Evolutionary conservation across 768 basidiomycete species (phyloP), one percentile per base, ranked within the genome.

Genomic region (Boletus sp.): DNA sequence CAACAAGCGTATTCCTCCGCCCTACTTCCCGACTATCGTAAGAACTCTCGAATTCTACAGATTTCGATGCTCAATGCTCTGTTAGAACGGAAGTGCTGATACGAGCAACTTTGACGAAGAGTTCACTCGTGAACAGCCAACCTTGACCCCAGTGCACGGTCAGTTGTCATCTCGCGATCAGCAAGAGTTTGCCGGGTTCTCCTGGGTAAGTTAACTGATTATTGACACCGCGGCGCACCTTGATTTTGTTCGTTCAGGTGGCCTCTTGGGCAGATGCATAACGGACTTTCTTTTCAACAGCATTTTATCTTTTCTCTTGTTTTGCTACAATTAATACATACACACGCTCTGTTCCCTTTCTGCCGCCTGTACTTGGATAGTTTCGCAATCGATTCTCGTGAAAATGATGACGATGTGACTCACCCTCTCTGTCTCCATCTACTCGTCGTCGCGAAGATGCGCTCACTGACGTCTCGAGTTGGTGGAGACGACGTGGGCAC

Each of bases 21-120:
- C 96, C 4, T 99, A 98, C 78, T 94, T 93, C 85, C 97, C 97
- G 15, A 91, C 88, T 3, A 93, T 99, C 67, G 94, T 93, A 68
- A 71, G 92, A 74, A 8, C 47, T 51, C n/a, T 5, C 15, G 2
- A 29, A 54, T 47, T 32, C 29, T 32, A 36, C 1, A n/a, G 12
- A 39, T 35, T 4, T 55, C 33, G 35, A 54, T 68, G 49, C 47
- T 64, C 4, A 59, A 50, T 28, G 33, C 50, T 33, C 10, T 46
- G 37, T 63, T 64, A 92, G 90, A 92, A 85, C 56, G 90, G 90
- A 62, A 89, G 85, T 60, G 88, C 90, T 41, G 90, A 92, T 76
- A 92, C 90, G 47, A 91, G 87, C 70, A 93, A 97, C 76, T 98
- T 97, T 76, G 94, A 97, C 73, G 87, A 94, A 69, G 97, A 98